phyloP scores from a whole-genome alignment of 805 yeast genomes.

The Lachancea meyersii region DNA sequence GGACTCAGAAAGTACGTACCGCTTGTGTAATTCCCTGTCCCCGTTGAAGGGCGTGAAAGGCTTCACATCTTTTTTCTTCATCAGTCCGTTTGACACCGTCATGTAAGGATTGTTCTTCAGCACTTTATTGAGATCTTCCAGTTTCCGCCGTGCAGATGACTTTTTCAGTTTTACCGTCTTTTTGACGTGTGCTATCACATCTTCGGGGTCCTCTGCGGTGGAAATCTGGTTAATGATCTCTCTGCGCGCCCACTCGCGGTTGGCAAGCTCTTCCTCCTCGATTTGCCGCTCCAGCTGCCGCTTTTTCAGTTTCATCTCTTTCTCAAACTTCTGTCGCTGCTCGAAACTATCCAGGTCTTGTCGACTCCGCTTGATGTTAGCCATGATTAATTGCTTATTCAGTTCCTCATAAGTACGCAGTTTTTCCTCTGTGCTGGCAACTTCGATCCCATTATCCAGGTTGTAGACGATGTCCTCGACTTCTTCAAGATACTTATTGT shows the following conservation, averaged over 20 bases:
- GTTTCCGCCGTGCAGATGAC: slow-evolving; percentile 54
- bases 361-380: slow-evolving; percentile 66
- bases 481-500: slow-evolving; percentile 74
- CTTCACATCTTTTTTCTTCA: slow-evolving; percentile 32
- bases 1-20: slow-evolving; percentile 41
- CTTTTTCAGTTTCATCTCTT: slow-evolving; percentile 49
- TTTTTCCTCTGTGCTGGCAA: slow-evolving; percentile 60
- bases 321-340: slow-evolving; percentile 61
- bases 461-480: slow-evolving; percentile 78
- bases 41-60: slow-evolving; percentile 97
- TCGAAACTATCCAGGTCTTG: slow-evolving; percentile 63
- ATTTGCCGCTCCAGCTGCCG: slow-evolving; percentile 55
- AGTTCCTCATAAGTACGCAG: slow-evolving; percentile 63
- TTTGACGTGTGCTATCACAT: slow-evolving; percentile 47
- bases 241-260: slow-evolving; percentile 49
- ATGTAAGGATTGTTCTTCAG: slow-evolving; percentile 34
- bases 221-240: slow-evolving; percentile 52
- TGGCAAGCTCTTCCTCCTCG: slow-evolving; percentile 50
- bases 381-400: slow-evolving; percentile 68
- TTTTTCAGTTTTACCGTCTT: slow-evolving; percentile 50
- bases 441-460: slow-evolving; percentile 61
- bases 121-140: slow-evolving; percentile 37
- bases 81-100: slow-evolving; percentile 22
- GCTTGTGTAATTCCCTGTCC: slow-evolving; percentile 56
- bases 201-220: slow-evolving; percentile 38